Percentiles rank a stretch among this genome's conserved stretches.
phyloP scores from a whole-genome alignment of 176 grass and related monocot genomes.

The Chrysopogon serrulatus region DNA sequence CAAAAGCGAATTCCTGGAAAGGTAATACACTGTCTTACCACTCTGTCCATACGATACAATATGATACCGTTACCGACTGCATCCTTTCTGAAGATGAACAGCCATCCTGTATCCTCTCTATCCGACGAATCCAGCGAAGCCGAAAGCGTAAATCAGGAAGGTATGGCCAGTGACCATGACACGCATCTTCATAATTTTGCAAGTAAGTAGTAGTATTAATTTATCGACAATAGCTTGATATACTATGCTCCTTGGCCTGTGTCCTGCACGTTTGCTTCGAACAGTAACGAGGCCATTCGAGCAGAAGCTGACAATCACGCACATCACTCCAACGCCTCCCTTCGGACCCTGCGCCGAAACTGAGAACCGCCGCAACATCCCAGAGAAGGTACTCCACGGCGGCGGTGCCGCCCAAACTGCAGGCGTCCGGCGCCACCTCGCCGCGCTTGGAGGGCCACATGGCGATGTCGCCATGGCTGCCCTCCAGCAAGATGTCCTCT shows the following conservation, averaged over 20 bases:
- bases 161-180: slow-evolving; percentile 24
- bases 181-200: neutral
- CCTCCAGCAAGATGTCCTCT: slow-evolving; percentile 86
- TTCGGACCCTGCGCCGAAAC: slow-evolving; percentile 43
- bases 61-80: neutral
- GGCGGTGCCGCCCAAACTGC: slow-evolving; percentile 58
- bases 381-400: slow-evolving; percentile 41
- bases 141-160: slow-evolving; percentile 52
- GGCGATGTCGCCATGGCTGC: slow-evolving; percentile 65
- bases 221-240: neutral
- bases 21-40: slow-evolving; percentile 23
- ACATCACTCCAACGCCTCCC: slow-evolving; percentile 46
- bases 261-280: neutral
- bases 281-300: slow-evolving; percentile 41
- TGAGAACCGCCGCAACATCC: slow-evolving; percentile 50
- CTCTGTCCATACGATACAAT: neutral
- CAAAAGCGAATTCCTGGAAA: slow-evolving; percentile 73
- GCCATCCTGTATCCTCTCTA: slow-evolving; percentile 28
- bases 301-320: slow-evolving; percentile 49
- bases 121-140: slow-evolving; percentile 27
- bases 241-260: neutral
- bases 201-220: too few relatives aligned
- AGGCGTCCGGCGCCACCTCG: slow-evolving; percentile 55
- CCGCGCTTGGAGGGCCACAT: slow-evolving; percentile 40
- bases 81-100: slow-evolving; percentile 50